Base-by-base conservation (phyloP, 2,329 filamentous ascomycete genomes). In the Uncinocarpus reesii region DNA sequence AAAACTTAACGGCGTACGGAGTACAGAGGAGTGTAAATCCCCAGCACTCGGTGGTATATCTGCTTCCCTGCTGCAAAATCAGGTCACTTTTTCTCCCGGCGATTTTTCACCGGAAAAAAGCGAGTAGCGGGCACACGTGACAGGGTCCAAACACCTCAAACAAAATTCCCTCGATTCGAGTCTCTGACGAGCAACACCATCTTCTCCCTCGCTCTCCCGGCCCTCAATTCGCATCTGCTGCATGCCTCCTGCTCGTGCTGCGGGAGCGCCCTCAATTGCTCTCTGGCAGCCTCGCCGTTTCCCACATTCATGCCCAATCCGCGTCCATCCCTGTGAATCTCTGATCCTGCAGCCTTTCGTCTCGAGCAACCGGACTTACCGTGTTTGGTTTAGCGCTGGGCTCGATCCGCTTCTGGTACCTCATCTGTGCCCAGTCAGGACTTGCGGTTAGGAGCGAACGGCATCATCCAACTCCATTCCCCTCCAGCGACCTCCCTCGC, bases 271-370 rank as follows among this genome's bases (percentile, higher is more conserved):
- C 4, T 8, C 43, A 46, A 38, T 38, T 38, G 43, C 34, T 43
- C 43, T 38, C 43, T 21, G 13, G 21, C 20, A 41, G 36, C 36
- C 15, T n/a, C 28, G 24, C 15, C 28, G 26, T 26, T 29, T 7
- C 26, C 11, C 6, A 11, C 11, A 36, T 34, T 26, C 47, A 43
- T 31, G 38, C 47, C 26, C 35, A 29, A 38, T 29, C 13, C 32
- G 31, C 2, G n/a, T 45, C 41, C 4, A 38, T 49, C 47, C 42
- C 32, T 45, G 40, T 37, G 35, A 37, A 49, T 40, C 29, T 45
- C 24, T 45, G 16, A 37, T 49, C 40, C 47, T 45, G 47, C 47
- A 44, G 40, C 47, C 47, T 41, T 47, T 47, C 45, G 36, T 47
- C 45, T 41, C 45, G 40, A 48, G 46, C 46, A 48, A 42, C 23